Evolutionary conservation across 176 grass and related monocot species (phyloP), one percentile per base, ranked within the genome.

Genomic region (Dendrocalamus sinicus): DNA sequence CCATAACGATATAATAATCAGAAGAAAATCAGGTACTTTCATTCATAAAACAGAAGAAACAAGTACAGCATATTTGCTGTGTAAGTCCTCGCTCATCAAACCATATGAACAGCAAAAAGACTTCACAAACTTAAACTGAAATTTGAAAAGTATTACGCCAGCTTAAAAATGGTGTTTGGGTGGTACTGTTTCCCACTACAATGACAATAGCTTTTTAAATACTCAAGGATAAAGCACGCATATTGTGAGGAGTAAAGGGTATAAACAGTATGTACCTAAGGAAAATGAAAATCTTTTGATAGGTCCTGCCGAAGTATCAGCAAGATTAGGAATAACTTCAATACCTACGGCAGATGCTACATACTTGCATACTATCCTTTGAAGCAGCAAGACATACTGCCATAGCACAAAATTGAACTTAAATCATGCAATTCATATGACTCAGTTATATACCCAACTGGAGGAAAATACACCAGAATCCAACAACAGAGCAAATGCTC

Each of bases 1-100:
- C 19, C 59, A 93, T 71, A 91, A 89, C 12, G 76, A 60, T 70
- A 89, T 70, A 89, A 67, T 61, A 67, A 89, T 88, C 86, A 92
- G 84, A 86, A 86, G 51, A 86, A 76, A 43, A 41, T 67, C 37
- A 89, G 50, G 62, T 58, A 84, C 17, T 46, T 84, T 7, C 16
- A 70, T 80, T 75, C 44, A 63, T 35, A 47, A 62, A 51, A 13
- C 37, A 87, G 28, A 79, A 62, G 54, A 62, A 84, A 83, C 14
- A 81, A n/a, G 12, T 83, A 55, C 9, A 40, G 8, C 40, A 66
- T 61, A 43, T 32, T 1, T 59, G 16, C 17, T 72, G 24, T 40
- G 12, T 13, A 82, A 54, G 46, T 70, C 43, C 70, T 82, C 0
- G 54, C 39, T 72, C 35, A 37, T 64, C 28, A 75, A 84, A 84